A percentile compares a stretch with the other conserved stretches of the same genome.
phyloP scores from a whole-genome alignment of 495 filamentous ascomycete genomes.

The Aspergillus diversus region DNA sequence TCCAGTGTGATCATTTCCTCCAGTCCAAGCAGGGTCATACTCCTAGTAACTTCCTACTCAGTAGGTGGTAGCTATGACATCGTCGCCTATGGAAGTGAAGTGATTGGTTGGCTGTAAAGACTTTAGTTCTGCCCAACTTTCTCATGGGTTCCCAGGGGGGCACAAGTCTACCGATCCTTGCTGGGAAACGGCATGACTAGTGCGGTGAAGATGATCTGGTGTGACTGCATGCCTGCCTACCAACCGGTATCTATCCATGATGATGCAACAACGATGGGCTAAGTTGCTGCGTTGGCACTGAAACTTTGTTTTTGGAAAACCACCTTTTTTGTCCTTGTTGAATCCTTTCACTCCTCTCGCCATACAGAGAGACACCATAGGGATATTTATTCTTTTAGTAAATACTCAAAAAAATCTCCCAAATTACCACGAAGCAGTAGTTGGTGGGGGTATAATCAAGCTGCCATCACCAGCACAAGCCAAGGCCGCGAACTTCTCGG shows the following conservation, averaged over 20 bases:
- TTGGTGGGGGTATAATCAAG: too few species aligned
- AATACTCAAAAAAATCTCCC: not conserved
- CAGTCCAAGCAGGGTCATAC: too few species aligned
- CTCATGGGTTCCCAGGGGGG: not conserved
- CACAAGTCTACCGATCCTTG: not conserved
- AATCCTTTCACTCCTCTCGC: not conserved
- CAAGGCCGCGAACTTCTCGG: not conserved
- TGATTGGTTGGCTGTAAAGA: not conserved
- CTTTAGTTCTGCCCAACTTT: not conserved
- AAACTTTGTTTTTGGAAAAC: not conserved
- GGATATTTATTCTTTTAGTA: not conserved
- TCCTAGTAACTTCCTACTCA: too few species aligned
- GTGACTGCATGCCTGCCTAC: not conserved
- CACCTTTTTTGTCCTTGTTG: not conserved
- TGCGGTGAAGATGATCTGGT: constrained; percentile 5
- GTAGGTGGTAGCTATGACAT: not conserved
- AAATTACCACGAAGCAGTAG: too few species aligned
- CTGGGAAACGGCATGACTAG: constrained; percentile 1
- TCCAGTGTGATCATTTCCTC: constrained; percentile 1
- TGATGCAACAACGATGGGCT: not conserved
- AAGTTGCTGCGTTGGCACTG: not conserved
- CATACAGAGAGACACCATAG: not conserved
- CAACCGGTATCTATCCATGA: not conserved
- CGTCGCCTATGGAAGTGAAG: not conserved
- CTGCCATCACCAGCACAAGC: not conserved